These are phyloP conservation scores for Scheffersomyces spartinae DNA, from an alignment of 805 yeast species.

Conservation along the genomic window DNA sequence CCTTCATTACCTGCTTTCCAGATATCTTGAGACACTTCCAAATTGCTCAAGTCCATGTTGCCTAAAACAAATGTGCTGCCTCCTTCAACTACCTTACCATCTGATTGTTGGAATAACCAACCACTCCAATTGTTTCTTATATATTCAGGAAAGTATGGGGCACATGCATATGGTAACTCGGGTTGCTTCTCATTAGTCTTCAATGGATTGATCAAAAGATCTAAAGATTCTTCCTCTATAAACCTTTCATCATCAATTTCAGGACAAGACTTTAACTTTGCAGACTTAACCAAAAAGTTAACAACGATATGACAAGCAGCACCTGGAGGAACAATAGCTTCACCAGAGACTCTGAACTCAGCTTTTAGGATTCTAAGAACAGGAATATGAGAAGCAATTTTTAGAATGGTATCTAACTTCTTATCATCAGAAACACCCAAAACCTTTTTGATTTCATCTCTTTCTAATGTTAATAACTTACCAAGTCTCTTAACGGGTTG, in stretches of 20 bases:
- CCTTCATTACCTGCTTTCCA: constrained; percentile 34
- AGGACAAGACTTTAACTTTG: constrained; percentile 51
- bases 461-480: constrained; percentile 50
- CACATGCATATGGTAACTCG: constrained; percentile 46
- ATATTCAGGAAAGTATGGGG: constrained; percentile 65
- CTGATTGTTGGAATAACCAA: constrained; percentile 60
- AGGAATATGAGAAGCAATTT: constrained; percentile 58
- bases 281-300: constrained; percentile 66
- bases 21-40: constrained; percentile 40
- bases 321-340: constrained; percentile 53
- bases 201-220: constrained; percentile 61
- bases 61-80: constrained; percentile 40
- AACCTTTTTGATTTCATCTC: constrained; percentile 40
- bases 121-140: constrained; percentile 53
- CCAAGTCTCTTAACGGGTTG: constrained; percentile 52
- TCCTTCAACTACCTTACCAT: constrained; percentile 63
- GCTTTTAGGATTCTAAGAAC: constrained; percentile 55
- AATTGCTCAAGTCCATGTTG: constrained; percentile 43
- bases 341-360: constrained; percentile 82
- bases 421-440: constrained; percentile 41
- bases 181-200: constrained; percentile 59
- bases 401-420: constrained; percentile 36
- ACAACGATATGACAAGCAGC: constrained; percentile 66
- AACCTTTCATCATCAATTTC: constrained; percentile 29
- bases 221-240: constrained; percentile 51